Base-by-base conservation (phyloP, 495 filamentous ascomycete species). In the Staphylotrichum longicolle region DNA sequence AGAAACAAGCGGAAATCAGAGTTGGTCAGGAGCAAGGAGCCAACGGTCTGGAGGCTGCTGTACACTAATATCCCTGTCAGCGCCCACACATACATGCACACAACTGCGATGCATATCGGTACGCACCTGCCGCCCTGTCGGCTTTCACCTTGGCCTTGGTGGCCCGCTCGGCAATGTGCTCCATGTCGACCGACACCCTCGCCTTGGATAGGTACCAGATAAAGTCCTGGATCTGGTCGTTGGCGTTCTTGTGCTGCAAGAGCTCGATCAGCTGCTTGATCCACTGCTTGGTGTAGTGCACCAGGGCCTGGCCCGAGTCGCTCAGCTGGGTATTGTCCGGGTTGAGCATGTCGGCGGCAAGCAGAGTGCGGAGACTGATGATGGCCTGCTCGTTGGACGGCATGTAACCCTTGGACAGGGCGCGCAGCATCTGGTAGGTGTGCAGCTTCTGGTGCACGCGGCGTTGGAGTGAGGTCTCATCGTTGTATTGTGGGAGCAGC, bases 211-310 rank as follows among this genome's bases (percentile, higher is more conserved):
- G 73, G 66, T 84, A 92, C 92, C 93, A 98, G 50, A 96, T 77
- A 62, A 96, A 89, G 62, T 96, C 90, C 73, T 98, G 93, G 45
- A 96, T 81, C 67, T 94, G 85, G 74, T 96, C 91, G n/a, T 83
- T 66, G 60, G 77, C 73, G 71, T 96, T 96, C 81, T 96, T 98
- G 61, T 90, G 79, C 58, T 82, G 78, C 32, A 96, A 69, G 12
- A 95, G 74, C 39, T 90, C 85, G 64, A 95, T 92, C 65, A 95
- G 84, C 52, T 88, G 75, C 54, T 82, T 80, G 3, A 96, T 77
- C 80, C 83, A 90, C 64, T 87, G 81, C 68, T 88, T 87, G 45
- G 79, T 78, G 68, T 89, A 87, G 61, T 89, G 88, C 41, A 88
- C 77, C 32, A 96, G 78, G 54, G 86, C 80, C 14, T 88, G 83